Base-by-base conservation (phyloP, 176 grass and related monocot genomes). In the Dactylis glomerata region DNA sequence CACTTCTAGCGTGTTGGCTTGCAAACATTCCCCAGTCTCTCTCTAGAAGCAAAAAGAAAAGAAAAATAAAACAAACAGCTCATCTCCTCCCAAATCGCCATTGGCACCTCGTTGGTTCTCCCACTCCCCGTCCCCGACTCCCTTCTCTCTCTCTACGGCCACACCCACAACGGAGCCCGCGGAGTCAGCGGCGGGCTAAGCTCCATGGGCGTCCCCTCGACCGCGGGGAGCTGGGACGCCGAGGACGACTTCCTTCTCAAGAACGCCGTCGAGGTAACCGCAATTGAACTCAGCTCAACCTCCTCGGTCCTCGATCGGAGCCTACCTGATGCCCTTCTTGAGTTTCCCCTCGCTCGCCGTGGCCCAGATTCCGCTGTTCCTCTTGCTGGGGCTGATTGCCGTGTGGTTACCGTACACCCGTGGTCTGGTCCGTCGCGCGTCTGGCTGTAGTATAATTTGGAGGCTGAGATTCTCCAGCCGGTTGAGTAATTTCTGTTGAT, bases 201-300 rank as follows among this genome's bases (percentile, higher is more conserved):
- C 61, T 26, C 32, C 27, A 90, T 93, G 91, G 85, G 2, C 2
- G 33, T 79, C 31, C 73, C 82, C 31, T 56, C 81, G 45, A 32
- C 81, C 45, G 81, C 80, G 54, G 62, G 58, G 49, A 86, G 58
- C 15, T 91, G 92, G 92, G 54, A 80, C 20, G 73, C 41, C 12
- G 82, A 86, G 78, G 92, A 93, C 73, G 92, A 86, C 58, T 65
- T 90, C 58, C 66, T 88, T 9, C 92, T 93, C 10, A 88, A 86
- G 73, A 88, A 59, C 50, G 81, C 88, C 84, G 42, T 93, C 57
- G 92, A 93, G 88, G 92, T 90, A 92, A 77, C 2, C 57, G 8
- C 82, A 22, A 22, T n/a, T 3, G 44, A 26, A 14, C 22, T 11
- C 45, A 40, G 10, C 49, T 66, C 44, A 32, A 66, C 44, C 64